phyloP scores from a whole-genome alignment of 2,329 filamentous ascomycete genomes.

The Gnomoniopsis smithogilvyi region DNA sequence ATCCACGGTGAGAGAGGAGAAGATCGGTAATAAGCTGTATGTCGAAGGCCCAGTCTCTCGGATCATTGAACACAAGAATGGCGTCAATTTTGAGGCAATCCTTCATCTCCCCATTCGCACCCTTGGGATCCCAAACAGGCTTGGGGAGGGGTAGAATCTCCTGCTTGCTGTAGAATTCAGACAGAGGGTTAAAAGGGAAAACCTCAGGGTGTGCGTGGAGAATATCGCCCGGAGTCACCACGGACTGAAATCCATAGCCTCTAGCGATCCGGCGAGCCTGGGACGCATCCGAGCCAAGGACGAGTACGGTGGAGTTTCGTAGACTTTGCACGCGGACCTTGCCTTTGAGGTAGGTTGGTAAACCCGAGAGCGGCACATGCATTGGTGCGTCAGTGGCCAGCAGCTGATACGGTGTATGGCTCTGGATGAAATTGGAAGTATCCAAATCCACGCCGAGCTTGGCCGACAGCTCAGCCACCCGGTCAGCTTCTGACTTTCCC shows the following conservation, averaged over 20 bases:
- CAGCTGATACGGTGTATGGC: constrained; percentile 84
- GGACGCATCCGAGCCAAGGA: constrained; percentile 67
- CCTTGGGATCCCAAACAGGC: constrained; percentile 22
- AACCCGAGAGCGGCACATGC: constrained; percentile 34
- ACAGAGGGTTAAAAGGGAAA: constrained; percentile 77
- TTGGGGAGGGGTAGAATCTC: constrained; percentile 57
- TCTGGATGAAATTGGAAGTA: constrained; percentile 75
- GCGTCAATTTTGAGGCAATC: constrained; percentile 75
- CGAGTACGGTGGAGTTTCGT: constrained; percentile 65
- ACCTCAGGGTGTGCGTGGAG: constrained; percentile 68
- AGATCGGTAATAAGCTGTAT: constrained; percentile 81
- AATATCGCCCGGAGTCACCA: constrained; percentile 84
- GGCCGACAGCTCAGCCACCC: constrained; percentile 66
- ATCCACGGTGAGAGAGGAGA: constrained; percentile 73
- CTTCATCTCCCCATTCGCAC: constrained; percentile 21
- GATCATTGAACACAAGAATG: constrained; percentile 92
- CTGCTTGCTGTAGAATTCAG: constrained; percentile 57
- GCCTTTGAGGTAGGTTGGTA: not conserved
- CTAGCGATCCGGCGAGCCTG: constrained; percentile 72
- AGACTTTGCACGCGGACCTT: constrained; percentile 30
- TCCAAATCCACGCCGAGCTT: constrained; percentile 64
- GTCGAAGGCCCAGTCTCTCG: constrained; percentile 92
- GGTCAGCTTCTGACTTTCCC: constrained; percentile 74
- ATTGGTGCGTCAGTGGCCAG: constrained; percentile 41
- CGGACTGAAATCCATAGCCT: constrained; percentile 73